Conservation (phyloP, 2,329 filamentous ascomycete genomes). For the Cordyceps farinosa region DNA sequence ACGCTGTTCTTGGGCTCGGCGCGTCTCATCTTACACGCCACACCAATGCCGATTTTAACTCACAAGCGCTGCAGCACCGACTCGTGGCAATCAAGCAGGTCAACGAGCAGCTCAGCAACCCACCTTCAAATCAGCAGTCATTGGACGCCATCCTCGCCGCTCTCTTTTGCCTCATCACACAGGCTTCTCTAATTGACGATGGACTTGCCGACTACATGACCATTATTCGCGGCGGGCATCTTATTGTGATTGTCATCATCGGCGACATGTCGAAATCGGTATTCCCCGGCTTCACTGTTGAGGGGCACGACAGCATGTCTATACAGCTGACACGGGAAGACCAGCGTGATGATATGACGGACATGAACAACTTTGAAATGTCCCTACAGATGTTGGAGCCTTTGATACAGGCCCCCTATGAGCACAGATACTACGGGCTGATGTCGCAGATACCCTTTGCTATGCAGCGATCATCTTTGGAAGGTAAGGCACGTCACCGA, state of each 20-base stretch:
- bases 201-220: constrained; percentile 38
- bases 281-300: constrained; percentile 24
- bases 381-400: constrained; percentile 22
- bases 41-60: constrained; percentile 26
- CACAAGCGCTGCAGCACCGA: constrained; percentile 34
- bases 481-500: constrained; percentile 19
- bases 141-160: constrained; percentile 36
- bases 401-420: constrained; percentile 20
- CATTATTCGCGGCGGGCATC: constrained; percentile 31
- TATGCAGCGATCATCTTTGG: constrained; percentile 20
- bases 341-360: constrained; percentile 23
- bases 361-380: constrained; percentile 23
- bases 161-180: constrained; percentile 34
- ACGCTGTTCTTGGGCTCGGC: constrained; percentile 36
- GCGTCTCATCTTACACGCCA: constrained; percentile 35
- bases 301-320: constrained; percentile 28
- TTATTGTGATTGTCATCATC: constrained; percentile 25
- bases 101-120: constrained; percentile 31
- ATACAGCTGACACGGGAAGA: constrained; percentile 23
- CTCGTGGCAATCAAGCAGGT: constrained; percentile 34
- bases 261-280: constrained; percentile 23
- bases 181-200: constrained; percentile 35
- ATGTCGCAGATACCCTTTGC: constrained; percentile 20
- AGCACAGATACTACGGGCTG: constrained; percentile 21
- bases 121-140: constrained; percentile 27